Conservation (phyloP, 2,329 filamentous ascomycete genomes). For the Didymella pinodella region DNA sequence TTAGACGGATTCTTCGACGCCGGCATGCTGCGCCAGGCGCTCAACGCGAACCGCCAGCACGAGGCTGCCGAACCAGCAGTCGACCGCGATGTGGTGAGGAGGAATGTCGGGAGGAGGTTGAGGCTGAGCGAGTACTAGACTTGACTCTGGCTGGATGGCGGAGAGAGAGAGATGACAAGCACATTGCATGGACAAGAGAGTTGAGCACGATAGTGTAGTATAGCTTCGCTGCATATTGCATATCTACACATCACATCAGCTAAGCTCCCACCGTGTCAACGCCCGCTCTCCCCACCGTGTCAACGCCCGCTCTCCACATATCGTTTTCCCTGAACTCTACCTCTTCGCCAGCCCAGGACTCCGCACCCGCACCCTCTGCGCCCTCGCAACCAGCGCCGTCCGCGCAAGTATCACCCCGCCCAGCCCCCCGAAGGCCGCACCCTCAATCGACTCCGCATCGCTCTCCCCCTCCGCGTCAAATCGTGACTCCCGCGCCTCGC, state of each 20-base stretch:
- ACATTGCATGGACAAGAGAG: not conserved
- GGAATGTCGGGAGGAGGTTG: constrained; percentile 78
- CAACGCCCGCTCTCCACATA: not conserved
- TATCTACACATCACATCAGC: not conserved
- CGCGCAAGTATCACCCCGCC: constrained; percentile 1
- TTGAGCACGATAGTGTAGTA: not conserved
- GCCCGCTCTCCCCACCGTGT: not conserved
- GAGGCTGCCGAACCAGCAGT: constrained; percentile 62
- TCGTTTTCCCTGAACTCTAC: no score
- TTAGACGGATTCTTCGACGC: constrained; percentile 97
- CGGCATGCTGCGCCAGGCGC: constrained; percentile 88
- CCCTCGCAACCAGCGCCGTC: constrained; percentile 2
- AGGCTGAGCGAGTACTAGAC: constrained; percentile 71
- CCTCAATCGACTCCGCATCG: not conserved
- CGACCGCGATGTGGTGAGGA: constrained; percentile 68
- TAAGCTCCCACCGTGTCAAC: not conserved
- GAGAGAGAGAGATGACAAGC: no score
- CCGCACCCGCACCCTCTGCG: constrained; percentile 5
- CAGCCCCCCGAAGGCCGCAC: not conserved
- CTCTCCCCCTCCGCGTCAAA: no score
- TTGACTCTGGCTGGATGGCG: not conserved
- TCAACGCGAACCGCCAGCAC: constrained; percentile 71
- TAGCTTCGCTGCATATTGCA: not conserved
- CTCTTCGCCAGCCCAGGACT: not conserved
- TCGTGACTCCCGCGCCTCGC: no score